Evolutionary conservation across 768 basidiomycete species (phyloP), one percentile per base, ranked within the genome.

Genomic region (Hygrocybe punicea): DNA sequence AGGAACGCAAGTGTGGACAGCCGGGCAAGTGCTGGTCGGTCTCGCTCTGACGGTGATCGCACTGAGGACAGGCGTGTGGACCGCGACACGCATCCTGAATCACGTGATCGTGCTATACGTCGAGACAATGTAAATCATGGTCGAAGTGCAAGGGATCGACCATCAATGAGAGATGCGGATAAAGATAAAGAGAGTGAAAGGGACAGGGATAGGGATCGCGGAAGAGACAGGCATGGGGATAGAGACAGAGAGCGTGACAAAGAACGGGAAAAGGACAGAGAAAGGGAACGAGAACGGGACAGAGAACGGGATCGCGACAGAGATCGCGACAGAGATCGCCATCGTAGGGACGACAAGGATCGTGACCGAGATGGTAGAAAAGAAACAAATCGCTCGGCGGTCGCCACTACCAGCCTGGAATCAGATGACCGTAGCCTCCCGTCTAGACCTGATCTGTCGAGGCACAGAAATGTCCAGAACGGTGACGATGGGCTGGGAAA

Each of bases 401-500:
- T 70, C 16, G 52, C 65, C 21, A 51, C 19, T 36, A 44, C 42
- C 69, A 23, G 66, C 24, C 57, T 71, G 40, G 67, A 69, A 35
- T 42, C n/a, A 23, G 87, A 88, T 54, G 82, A 85, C 23, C 80
- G 84, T 50, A 73, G 71, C 47, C 70, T 82, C 39, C 83, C 85
- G 6, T 76, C 77, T 59, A 78, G 87, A 53, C 83, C 85, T 37
- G 89, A 87, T 53, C 69, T 76, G 17, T 69, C 78, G 19, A 77
- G 86, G 58, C 82, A 85, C 65, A 79, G 87, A 5, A 73, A 71
- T 51, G 62, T 70, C 4, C 75, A 74, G 44, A 71, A 71, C 51
- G 70, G 66, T 8, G 89, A 92, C 50, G 90, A 91, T 46, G 76
- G 73, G 3, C 78, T 89, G 23, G 87, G 89, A 29, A 91, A 91